These are phyloP conservation scores for Corylus heterophylla DNA, from an alignment of 306 rosid species.

Conservation along the genomic window DNA sequence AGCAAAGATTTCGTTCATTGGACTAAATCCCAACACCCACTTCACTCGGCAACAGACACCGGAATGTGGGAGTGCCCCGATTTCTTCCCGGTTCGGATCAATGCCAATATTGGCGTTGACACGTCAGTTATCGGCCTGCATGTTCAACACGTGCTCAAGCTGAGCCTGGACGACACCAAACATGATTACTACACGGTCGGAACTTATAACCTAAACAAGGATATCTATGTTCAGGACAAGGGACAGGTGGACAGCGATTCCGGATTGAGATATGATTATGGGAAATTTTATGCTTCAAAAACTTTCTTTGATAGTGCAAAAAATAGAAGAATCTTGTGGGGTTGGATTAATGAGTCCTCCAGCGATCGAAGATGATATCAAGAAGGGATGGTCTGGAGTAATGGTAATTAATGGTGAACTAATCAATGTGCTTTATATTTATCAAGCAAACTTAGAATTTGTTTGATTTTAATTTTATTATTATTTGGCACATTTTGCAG, in stretches of 20 bases:
- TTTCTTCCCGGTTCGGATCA: background rate
- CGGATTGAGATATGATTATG: slow-evolving; percentile 72
- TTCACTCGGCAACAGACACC: no score
- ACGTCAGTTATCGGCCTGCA: slow-evolving; percentile 33
- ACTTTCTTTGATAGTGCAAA: slow-evolving; percentile 56
- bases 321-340: slow-evolving; percentile 27
- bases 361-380: no score
- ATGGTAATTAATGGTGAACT: slow-evolving; percentile 2
- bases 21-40: no score
- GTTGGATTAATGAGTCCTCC: no score
- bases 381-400: no score
- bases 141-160: slow-evolving; percentile 71
- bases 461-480: background rate
- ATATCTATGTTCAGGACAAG: slow-evolving; percentile 52
- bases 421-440: no score
- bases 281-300: slow-evolving; percentile 84
- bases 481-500: slow-evolving; percentile 34
- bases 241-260: slow-evolving; percentile 38
- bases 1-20: no score
- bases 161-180: slow-evolving; percentile 60
- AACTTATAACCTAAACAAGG: slow-evolving; percentile 45
- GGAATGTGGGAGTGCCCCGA: no score
- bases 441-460: background rate
- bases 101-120: slow-evolving; percentile 44
- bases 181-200: slow-evolving; percentile 72